Percentiles rank a stretch among this genome's conserved stretches.
Evolutionary conservation across 768 basidiomycete species (phyloP).

Genomic region (Tremella yokohamensis): DNA sequence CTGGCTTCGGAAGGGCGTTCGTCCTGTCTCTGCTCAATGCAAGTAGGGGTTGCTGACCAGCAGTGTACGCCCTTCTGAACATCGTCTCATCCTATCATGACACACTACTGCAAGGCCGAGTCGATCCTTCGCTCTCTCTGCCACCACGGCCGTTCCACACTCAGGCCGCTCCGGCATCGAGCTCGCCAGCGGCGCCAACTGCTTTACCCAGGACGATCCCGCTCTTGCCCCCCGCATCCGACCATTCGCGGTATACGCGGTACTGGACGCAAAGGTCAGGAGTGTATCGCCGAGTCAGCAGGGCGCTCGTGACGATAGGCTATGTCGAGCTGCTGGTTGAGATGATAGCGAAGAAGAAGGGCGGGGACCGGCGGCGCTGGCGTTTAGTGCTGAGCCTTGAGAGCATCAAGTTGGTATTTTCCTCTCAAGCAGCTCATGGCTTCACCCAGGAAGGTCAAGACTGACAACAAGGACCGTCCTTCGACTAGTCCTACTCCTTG

Average conservation of each 20-base stretch:
- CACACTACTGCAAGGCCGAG: constrained; percentile 72
- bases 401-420: constrained; percentile 66
- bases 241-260: constrained; percentile 82
- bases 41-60: neutral
- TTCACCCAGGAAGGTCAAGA: neutral
- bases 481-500: constrained; percentile 66
- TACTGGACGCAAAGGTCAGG: constrained; percentile 72
- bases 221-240: constrained; percentile 45
- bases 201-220: constrained; percentile 14
- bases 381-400: constrained; percentile 73
- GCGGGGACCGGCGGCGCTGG: constrained; percentile 66
- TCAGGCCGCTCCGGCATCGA: neutral
- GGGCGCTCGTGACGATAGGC: constrained; percentile 69
- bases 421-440: neutral
- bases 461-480: constrained; percentile 61
- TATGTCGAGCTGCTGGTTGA: constrained; percentile 82
- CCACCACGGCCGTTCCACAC: constrained; percentile 52
- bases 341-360: constrained; percentile 75
- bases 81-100: constrained; percentile 92
- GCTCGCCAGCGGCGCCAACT: neutral
- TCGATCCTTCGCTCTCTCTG: constrained; percentile 59
- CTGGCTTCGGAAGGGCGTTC: constrained; percentile 87
- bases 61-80: constrained; percentile 84
- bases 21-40: constrained; percentile 50
- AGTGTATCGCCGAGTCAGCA: constrained; percentile 73